Evolutionary conservation across 1,139 yeast genomes (phyloP).

Genomic region (Suhomyces bribrorum): DNA sequence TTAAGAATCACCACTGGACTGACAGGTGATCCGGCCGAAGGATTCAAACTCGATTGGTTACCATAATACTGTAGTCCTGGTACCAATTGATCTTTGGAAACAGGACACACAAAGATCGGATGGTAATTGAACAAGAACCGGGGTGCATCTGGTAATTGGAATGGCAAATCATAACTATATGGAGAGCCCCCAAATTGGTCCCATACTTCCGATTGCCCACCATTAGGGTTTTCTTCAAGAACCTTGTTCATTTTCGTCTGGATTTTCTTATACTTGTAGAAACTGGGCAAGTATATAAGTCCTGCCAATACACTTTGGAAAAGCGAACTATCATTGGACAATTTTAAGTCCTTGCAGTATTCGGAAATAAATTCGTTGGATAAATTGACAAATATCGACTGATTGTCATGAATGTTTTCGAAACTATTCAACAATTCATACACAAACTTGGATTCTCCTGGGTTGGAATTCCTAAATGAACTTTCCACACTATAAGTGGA

Average conservation of each 20-base stretch:
- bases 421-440: constrained; percentile 40
- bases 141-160: constrained; percentile 44
- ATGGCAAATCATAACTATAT: constrained; percentile 41
- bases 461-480: constrained; percentile 18
- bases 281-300: constrained; percentile 67
- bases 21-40: constrained; percentile 14
- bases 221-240: constrained; percentile 6
- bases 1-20: constrained; percentile 50
- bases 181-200: constrained; percentile 20
- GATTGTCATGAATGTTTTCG: constrained; percentile 37
- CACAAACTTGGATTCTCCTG: constrained; percentile 39
- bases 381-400: constrained; percentile 35
- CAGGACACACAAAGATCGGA: constrained; percentile 89
- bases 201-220: neutral
- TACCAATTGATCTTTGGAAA: constrained; percentile 72
- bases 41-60: constrained; percentile 14
- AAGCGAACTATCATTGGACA: constrained; percentile 72
- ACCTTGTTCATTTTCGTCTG: constrained; percentile 35
- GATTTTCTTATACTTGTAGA: constrained; percentile 62
- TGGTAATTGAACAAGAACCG: constrained; percentile 59
- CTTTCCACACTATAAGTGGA: constrained; percentile 25
- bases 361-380: constrained; percentile 62
- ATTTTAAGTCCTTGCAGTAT: constrained; percentile 62
- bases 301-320: constrained; percentile 71
- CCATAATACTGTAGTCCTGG: constrained; percentile 32